Conservation (phyloP, 148 eudicot genomes). For the Chenopodium suecicum region DNA sequence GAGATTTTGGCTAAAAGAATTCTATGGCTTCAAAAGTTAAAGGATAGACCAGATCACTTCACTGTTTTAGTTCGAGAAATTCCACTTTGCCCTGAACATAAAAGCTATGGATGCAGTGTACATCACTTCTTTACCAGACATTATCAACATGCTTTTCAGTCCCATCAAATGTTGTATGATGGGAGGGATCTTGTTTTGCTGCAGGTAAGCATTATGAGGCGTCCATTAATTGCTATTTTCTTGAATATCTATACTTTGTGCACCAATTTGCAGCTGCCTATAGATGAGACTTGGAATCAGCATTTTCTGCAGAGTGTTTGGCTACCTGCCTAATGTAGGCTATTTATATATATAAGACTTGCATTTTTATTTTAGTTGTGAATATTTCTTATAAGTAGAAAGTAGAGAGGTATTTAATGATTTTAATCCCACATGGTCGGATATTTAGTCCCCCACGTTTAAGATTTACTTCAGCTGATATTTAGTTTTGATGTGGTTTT, state of each 20-base stretch:
- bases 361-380: not conserved
- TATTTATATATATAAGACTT: not conserved
- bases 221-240: not conserved
- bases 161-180: conserved; percentile 73
- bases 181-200: conserved; percentile 57
- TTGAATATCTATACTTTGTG: not conserved
- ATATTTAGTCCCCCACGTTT: not conserved
- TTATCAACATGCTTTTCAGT: conserved; percentile 57
- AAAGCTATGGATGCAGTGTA: conserved; percentile 57
- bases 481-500: not conserved
- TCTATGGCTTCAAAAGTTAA: conserved; percentile 50
- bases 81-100: conserved; percentile 72
- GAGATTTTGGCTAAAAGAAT: conserved; percentile 55
- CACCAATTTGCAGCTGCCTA: not conserved
- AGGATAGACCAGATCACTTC: conserved; percentile 71
- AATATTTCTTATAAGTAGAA: not conserved
- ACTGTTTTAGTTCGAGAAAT: conserved; percentile 83
- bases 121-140: conserved; percentile 77
- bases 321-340: not conserved
- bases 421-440: not conserved
- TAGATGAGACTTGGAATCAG: not conserved
- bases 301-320: not conserved
- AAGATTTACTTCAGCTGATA: not conserved
- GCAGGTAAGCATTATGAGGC: conserved; percentile 39
- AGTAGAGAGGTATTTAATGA: not conserved